Evolutionary conservation across 2,329 filamentous ascomycete species (phyloP).

Genomic region (Sporothrix brasiliensis): DNA sequence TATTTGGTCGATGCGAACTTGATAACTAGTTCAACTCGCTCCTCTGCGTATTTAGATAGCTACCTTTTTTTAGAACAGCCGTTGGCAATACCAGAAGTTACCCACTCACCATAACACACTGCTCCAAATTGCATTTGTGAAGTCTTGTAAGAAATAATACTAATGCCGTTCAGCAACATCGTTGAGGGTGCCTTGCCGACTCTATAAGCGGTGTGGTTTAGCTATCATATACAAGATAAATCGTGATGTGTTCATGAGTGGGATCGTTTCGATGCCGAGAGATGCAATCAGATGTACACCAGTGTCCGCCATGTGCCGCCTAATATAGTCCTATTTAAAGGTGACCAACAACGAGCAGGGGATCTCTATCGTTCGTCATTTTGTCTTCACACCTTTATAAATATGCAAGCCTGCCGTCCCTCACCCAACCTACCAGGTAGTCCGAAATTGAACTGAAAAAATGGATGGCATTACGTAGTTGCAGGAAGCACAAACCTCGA

Average conservation of each 20-base stretch:
- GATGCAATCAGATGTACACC: neutral
- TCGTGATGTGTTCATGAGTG: conserved; percentile 2
- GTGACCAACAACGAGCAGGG: neutral
- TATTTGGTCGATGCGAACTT: conserved; percentile 33
- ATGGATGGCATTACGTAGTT: conserved; percentile 14
- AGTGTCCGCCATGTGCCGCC: neutral
- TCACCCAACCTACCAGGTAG: conserved; percentile 15
- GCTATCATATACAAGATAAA: neutral
- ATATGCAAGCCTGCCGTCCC: neutral
- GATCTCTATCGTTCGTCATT: neutral
- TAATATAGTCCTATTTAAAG: neutral
- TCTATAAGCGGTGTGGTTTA: neutral
- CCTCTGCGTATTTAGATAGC: conserved; percentile 65
- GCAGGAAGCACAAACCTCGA: neutral
- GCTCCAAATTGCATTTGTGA: neutral
- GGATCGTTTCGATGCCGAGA: neutral
- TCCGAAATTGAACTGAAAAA: neutral
- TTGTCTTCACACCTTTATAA: neutral
- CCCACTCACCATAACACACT: conserved; percentile 53
- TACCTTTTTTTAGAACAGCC: conserved; percentile 45
- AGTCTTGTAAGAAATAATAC: neutral
- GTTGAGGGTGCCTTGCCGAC: too few relatives aligned
- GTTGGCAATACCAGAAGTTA: conserved; percentile 66
- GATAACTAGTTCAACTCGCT: conserved; percentile 58
- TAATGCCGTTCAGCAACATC: neutral